phyloP scores from a whole-genome alignment of 768 basidiomycete species.

The Leccinum uliginosum region DNA sequence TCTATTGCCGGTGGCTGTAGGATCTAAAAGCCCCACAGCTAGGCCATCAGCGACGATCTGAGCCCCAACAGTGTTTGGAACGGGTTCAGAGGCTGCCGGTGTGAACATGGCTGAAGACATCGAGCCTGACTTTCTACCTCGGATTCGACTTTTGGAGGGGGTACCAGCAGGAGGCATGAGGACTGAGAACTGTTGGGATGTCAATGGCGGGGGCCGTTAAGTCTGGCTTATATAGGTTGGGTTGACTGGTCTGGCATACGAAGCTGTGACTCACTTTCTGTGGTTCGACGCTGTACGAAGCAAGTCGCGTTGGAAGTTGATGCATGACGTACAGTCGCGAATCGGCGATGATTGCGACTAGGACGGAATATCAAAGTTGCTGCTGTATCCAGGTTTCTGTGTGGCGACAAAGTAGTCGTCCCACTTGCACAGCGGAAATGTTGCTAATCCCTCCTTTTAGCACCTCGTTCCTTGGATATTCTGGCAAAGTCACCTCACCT shows the following conservation, averaged over 20 bases:
- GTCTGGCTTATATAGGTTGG: constrained; percentile 12
- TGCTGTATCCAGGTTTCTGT: background rate
- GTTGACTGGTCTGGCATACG: background rate
- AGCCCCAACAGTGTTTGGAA: background rate
- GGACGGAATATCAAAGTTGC: background rate
- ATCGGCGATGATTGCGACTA: background rate
- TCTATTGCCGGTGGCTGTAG: constrained; percentile 36
- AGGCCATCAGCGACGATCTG: background rate
- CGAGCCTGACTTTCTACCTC: background rate
- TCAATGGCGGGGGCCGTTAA: background rate
- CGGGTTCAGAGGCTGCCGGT: background rate
- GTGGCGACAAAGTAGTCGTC: background rate
- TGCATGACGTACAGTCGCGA: background rate
- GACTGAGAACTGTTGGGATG: background rate
- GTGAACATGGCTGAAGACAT: background rate
- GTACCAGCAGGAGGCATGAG: background rate
- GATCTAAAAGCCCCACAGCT: constrained; percentile 52
- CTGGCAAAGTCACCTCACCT: background rate
- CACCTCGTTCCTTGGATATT: background rate
- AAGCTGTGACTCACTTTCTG: constrained; percentile 4
- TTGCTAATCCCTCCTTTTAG: too few species aligned
- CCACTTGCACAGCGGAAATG: background rate
- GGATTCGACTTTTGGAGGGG: background rate
- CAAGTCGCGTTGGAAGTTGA: background rate
- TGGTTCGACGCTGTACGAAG: background rate